Percentiles rank a stretch among this genome's conserved stretches.
Evolutionary conservation across 1,139 yeast genomes (phyloP).

Genomic region (Hyphopichia khmerensis): DNA sequence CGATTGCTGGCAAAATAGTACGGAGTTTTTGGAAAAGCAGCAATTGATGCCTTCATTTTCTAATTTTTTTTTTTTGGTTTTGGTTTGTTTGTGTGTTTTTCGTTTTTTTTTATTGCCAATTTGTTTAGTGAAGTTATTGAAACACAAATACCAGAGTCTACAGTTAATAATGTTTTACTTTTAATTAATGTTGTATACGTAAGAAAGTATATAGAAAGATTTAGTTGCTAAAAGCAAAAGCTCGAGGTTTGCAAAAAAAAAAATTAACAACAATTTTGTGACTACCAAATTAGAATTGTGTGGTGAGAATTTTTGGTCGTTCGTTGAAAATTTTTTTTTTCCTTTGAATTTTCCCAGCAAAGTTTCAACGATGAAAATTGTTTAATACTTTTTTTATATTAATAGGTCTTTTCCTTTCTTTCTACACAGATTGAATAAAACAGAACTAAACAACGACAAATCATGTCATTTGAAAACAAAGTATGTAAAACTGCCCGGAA

Average conservation of each 20-base stretch:
- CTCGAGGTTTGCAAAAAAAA: conserved; percentile 5
- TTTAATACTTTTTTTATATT: background rate
- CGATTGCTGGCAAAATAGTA: background rate
- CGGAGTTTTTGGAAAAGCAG: background rate
- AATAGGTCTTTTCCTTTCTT: background rate
- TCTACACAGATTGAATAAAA: background rate
- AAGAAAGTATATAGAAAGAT: too few species aligned
- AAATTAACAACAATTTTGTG: too few species aligned
- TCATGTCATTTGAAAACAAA: conserved; percentile 51
- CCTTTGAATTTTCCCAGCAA: conserved; percentile 7
- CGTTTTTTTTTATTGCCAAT: too few species aligned
- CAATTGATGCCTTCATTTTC: background rate
- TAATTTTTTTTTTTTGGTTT: too few species aligned
- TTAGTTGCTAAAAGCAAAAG: too few species aligned
- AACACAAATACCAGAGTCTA: too few species aligned
- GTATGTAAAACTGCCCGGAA: too few species aligned
- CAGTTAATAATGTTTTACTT: too few species aligned
- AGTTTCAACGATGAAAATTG: conserved; percentile 6
- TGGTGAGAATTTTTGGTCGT: conserved; percentile 3
- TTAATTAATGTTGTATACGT: too few species aligned
- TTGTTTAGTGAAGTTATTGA: too few species aligned
- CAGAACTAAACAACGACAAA: conserved; percentile 6
- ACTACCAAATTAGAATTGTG: background rate
- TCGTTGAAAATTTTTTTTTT: conserved; percentile 7
- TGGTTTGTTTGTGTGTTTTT: too few species aligned